phyloP scores from a whole-genome alignment of 2,329 filamentous ascomycete genomes.

The Dactylonectria estremocensis region DNA sequence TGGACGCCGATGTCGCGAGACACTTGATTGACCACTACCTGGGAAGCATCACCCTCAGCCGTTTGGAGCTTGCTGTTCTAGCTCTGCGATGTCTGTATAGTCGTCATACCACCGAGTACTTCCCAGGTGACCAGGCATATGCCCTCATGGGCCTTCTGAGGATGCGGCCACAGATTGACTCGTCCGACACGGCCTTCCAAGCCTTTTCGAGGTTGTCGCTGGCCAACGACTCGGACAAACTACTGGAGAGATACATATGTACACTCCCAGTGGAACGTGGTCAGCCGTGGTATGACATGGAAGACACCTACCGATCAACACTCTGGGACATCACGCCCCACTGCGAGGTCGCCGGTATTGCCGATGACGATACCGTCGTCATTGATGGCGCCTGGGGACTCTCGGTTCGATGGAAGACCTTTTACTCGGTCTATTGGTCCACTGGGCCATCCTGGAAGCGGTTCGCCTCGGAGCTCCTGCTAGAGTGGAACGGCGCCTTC shows the following conservation, averaged over 20 bases:
- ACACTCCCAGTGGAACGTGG: slow-evolving; percentile 42
- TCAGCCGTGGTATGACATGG: slow-evolving; percentile 52
- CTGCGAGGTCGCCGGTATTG: slow-evolving; percentile 53
- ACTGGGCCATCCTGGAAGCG: slow-evolving; percentile 46
- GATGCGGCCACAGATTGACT: slow-evolving; percentile 51
- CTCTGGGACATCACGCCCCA: slow-evolving; percentile 55
- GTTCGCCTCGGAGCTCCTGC: slow-evolving; percentile 30
- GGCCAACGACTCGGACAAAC: slow-evolving; percentile 53
- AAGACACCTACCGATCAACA: slow-evolving; percentile 50
- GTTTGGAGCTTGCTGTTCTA: slow-evolving; percentile 52
- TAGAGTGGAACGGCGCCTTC: slow-evolving; percentile 43
- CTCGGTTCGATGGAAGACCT: slow-evolving; percentile 52
- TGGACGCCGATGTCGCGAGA: slow-evolving; percentile 47
- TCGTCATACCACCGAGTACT: slow-evolving; percentile 42
- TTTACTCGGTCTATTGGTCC: slow-evolving; percentile 50
- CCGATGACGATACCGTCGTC: slow-evolving; percentile 53
- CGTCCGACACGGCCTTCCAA: slow-evolving; percentile 54
- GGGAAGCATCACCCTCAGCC: slow-evolving; percentile 51
- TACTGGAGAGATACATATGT: slow-evolving; percentile 54
- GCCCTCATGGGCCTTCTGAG: slow-evolving; percentile 56
- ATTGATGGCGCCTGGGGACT: slow-evolving; percentile 53
- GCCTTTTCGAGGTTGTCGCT: slow-evolving; percentile 55
- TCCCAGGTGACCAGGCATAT: slow-evolving; percentile 53
- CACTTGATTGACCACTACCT: slow-evolving; percentile 55
- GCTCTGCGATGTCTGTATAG: slow-evolving; percentile 51